These are phyloP conservation scores for Boechera stricta DNA, from an alignment of 345 rosid species.

Conservation along the genomic window DNA sequence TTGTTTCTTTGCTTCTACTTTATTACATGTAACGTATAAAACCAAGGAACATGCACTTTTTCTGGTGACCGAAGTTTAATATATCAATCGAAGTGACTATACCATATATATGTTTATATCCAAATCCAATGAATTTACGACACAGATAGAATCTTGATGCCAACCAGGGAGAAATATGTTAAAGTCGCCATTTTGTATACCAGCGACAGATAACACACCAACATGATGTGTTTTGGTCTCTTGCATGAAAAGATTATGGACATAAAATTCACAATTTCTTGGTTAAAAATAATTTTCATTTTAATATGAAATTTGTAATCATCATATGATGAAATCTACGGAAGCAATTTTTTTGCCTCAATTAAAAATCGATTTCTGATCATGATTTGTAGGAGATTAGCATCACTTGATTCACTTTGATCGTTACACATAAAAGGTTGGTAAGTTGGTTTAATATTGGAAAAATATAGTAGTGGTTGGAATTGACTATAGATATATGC, in stretches of 20 bases:
- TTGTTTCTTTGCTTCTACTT: conserved; percentile 25
- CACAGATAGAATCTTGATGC: neutral
- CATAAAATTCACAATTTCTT: neutral
- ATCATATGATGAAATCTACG: neutral
- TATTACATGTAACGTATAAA: conserved; percentile 25
- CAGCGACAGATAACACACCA: neutral
- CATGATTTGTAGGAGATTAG: neutral
- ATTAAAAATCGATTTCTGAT: neutral
- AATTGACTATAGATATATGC: conserved; percentile 5
- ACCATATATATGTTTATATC: neutral
- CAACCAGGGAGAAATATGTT: neutral
- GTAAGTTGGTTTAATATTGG: conserved; percentile 6
- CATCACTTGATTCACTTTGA: neutral
- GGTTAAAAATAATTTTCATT: neutral
- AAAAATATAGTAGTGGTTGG: neutral
- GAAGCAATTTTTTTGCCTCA: neutral
- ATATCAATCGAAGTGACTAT: neutral
- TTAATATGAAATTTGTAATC: neutral
- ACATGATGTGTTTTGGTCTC: conserved; percentile 2
- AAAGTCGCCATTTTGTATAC: neutral
- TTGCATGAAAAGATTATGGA: neutral
- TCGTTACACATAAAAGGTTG: conserved; percentile 9
- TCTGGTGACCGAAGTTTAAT: neutral
- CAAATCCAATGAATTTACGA: conserved; percentile 2
- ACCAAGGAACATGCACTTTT: conserved; percentile 18